Evolutionary conservation across 805 yeast species (phyloP), one percentile per base, ranked within the genome.

Genomic region (Jamesozyma piceae): DNA sequence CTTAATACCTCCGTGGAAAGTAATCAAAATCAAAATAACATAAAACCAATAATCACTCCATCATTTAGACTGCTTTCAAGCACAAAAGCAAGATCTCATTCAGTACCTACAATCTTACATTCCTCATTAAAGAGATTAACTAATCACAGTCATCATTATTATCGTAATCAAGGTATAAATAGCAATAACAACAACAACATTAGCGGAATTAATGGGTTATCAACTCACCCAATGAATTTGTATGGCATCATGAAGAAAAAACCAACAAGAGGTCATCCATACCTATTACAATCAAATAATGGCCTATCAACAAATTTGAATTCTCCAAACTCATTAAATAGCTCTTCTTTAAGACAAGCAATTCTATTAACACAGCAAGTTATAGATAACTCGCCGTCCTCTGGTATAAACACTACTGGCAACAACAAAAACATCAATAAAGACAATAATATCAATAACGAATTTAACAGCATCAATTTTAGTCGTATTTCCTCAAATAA

Each of bases 71-170:
- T 49, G 3, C 29, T 46, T 24, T 46, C 48, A 17, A 54, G 43
- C 39, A 48, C 47, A 10, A 55, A 52, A 47, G 47, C 50, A 29
- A 52, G 65, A 41, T 60, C 65, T n/a, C 57, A 57, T 41, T 60
- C 65, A 10, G 60, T 60, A 8, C 65, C 65, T 15, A 55, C 60
- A 8, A 59, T 59, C 19, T 42, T 58, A 41, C 65, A 59, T 51
- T 60, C 65, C 5, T 59, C 65, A 3, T 43, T 59, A 15, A 52
- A 55, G 38, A 53, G 54, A 40, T 38, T 55, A 29, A 42, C 59
- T 4, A 40, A 39, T 17, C 38, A 37, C 17, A 29, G 27, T 15
- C 35, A 39, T 21, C 26, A 40, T 18, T 32, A 41, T 17, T 18
- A 27, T 22, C 29, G 31, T 18, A 36, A 32, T 20, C 31, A 42